Base-by-base conservation (phyloP, 1,284 basidiomycete genomes). In the Nidula niveotomentosa region DNA sequence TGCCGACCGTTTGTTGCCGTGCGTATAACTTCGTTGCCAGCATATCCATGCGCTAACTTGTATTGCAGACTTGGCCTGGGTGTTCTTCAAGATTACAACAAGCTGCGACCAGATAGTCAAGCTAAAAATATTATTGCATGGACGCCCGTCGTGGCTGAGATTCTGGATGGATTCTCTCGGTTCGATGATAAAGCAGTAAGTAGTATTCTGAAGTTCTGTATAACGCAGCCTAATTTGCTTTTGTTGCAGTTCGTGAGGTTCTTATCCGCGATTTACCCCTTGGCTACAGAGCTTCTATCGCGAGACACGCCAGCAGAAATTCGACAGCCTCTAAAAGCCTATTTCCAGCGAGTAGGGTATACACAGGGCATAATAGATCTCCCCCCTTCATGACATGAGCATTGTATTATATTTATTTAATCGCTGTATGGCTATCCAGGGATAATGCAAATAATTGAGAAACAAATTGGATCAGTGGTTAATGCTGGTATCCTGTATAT, bases 101-200 rank as follows among this genome's bases (percentile, higher is more conserved):
- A 91, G 60, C 79, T 99, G 52, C 92, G 93, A 56, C 74, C 89
- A 2, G 96, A 98, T 61, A 94, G 89, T 2, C 96, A 99, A 74
- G 88, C 88, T 49, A 93, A 98, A 71, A 99, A 98, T 68, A 96
- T 99, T 57, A 75, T 88, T 8, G 96, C 98, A 0, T 99, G 97
- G 97, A 97, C 93, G 33, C 97, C 97, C 9, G 97, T 99, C 30
- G 91, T 98, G 12, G 89, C 89, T 2, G 96, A 98, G 69, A 94
- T 98, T 49, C 71, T 99, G 33, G 86, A 91, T 56, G 97, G 97
- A 8, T 94, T 96, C 65, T 88, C 88, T 65, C 84, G 83, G 30
- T 93, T 98, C 60, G 93, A 98, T 59, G 88, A 94, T 61, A 93
- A 89, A 66, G 86, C 91, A 36, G 93, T 94, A 67, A 75, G 93